These are phyloP conservation scores for Volvox reticuliferus DNA, from an alignment of 139 green algal species.

Conservation along the genomic window DNA sequence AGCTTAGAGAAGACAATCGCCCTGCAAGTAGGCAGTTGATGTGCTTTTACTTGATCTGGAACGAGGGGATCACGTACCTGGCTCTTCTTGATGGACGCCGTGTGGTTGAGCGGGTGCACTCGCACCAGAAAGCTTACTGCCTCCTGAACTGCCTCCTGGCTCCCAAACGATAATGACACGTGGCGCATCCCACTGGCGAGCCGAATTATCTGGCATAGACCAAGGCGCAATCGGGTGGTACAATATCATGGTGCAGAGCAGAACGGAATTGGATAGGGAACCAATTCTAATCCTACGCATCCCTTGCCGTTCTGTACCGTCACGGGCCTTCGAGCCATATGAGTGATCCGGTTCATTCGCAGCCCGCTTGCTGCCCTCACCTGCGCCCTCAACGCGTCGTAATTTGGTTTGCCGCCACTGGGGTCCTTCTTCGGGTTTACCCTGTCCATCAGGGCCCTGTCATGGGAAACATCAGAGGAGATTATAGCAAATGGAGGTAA, in stretches of 20 bases:
- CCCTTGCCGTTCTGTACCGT: too few species aligned
- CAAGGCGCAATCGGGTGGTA: not conserved
- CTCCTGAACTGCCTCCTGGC: conserved; percentile 57
- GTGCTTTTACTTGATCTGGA: too few species aligned
- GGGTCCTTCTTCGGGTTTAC: conserved; percentile 50
- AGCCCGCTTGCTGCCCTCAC: not conserved
- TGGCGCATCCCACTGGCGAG: conserved; percentile 60
- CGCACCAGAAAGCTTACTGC: conserved; percentile 71
- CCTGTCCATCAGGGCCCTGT: conserved; percentile 62
- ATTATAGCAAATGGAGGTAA: too few species aligned
- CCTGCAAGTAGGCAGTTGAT: too few species aligned
- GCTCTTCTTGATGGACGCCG: conserved; percentile 85
- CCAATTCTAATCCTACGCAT: too few species aligned
- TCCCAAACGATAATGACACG: conserved; percentile 59
- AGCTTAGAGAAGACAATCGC: too few species aligned
- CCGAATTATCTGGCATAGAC: conserved; percentile 11
- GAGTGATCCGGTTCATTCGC: too few species aligned
- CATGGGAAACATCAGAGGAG: not conserved
- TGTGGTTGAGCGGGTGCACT: conserved; percentile 77
- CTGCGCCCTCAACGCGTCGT: conserved; percentile 48
- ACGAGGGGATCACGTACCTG: conserved; percentile 62
- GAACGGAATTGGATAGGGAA: not conserved
- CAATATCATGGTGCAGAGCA: not conserved
- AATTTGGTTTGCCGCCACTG: conserved; percentile 54
- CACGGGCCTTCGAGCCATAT: too few species aligned